Evolutionary conservation across 495 filamentous ascomycete species (phyloP), one percentile per base, ranked within the genome.

Genomic region (Hyaloscypha finlandica): DNA sequence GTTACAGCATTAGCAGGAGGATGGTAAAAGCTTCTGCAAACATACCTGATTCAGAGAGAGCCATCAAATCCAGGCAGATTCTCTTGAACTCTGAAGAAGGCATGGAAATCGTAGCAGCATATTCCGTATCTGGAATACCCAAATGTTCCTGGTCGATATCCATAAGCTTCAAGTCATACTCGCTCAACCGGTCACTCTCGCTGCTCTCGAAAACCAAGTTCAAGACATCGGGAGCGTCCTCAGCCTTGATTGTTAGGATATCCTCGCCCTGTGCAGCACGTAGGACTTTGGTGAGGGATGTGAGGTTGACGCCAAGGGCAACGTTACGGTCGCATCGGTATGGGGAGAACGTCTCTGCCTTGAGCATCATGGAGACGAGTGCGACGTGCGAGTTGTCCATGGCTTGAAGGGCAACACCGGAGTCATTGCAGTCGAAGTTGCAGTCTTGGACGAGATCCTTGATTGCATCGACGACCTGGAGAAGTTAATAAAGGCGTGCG

Each of bases 361-460:
- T 94, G 76, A 99, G 90, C 84, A 96, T 86, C 96, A 99, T 98
- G 65, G 95, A 96, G 45, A 99, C 95, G 56, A 99, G 91, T 60
- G 95, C 95, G 76, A 99, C 95, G 82, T 99, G 95, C 65, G 94
- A 97, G 85, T 97, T 99, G 83, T 99, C 95, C 96, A 99, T 99
- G 73, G 95, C 95, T 81, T 99, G 95, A 33, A 99, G 90, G 61
- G 93, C 93, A 78, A 99, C 94, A 60, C 95, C 95, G 69, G 92
- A 92, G 86, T 99, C 95, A 90, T 98, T 99, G 90, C 96, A 99
- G 83, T 99, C 95, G 81, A 99, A 99, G 82, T 99, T 99, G 87
- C 96, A 98, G 82, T 98, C 94, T 81, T 98, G 95, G 59, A 99
- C 95, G 32, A 99, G 88, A 74, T 99, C 96, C 81, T 97, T 98